Evolutionary conservation across 441 rosid genomes (phyloP), one percentile per base, ranked within the genome.

Genomic region (Gossypium aridum): DNA sequence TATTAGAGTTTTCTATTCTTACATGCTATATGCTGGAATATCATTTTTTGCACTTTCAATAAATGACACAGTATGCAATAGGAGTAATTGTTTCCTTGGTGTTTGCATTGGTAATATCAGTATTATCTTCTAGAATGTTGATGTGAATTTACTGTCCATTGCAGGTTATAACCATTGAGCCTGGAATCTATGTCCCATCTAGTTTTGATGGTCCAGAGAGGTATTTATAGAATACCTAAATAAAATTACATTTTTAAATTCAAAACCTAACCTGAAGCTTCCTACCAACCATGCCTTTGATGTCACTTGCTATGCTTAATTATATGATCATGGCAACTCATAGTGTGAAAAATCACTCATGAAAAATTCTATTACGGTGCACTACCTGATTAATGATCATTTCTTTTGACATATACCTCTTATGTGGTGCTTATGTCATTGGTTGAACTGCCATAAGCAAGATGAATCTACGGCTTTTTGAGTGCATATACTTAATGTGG

Each of bases 161-260:
- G 71, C 90, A 96, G 98, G 97, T 93, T 79, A 89, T 96, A 78
- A 96, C 99, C 23, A 90, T 96, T 71, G 98, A 96, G 82, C 98
- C 99, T 43, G 98, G 98, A 81, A 89, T 93, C 73, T 96, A 96
- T 82, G 83, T 94, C 76, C 97, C 98, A 25, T 75, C 84, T 57
- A 78, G 74, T 74, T 88, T 84, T 72, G 76, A 83, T 64, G 81
- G 87, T 77, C 91, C 96, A 23, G 92, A 89, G 77, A 89, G 97
- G 98, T 93, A 82, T 17, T 71, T 45, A 25, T 61, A 70, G 72
- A 25, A 64, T 39, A 9, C 6, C 34, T 64, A n/a, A 72, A 73
- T 53, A 28, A 55, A 10, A 39, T 26, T 20, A 31, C 25, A 4
- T 2, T 45, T 22, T 8, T 66, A 45, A 12, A 66, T 51, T 51